Evolutionary conservation across 1,284 basidiomycete genomes (phyloP).

Genomic region (Ustilago vetiveriae): DNA sequence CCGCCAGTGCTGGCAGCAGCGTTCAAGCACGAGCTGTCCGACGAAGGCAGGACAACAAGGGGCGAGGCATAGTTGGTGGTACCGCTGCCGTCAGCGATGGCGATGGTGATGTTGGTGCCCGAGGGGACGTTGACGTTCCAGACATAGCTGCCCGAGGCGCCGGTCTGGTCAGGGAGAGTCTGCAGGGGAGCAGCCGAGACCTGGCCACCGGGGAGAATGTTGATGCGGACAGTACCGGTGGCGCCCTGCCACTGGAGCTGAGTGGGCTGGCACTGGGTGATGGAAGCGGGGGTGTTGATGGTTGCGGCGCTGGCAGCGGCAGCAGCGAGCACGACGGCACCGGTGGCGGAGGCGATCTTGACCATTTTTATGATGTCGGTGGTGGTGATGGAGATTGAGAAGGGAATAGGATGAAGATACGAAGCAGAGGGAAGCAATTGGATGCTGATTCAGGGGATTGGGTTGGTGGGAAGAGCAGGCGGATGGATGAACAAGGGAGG

Average conservation of each 20-base stretch:
- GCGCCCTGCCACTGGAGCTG: slow-evolving; percentile 39
- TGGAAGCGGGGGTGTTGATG: slow-evolving; percentile 44
- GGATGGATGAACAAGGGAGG: not conserved
- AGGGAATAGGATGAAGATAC: not conserved
- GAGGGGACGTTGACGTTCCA: slow-evolving; percentile 64
- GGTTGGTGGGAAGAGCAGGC: not conserved
- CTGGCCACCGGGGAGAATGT: slow-evolving; percentile 39
- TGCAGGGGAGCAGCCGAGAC: slow-evolving; percentile 49
- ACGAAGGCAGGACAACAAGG: slow-evolving; percentile 27
- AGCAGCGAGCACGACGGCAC: slow-evolving; percentile 47
- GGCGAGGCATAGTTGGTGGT: slow-evolving; percentile 45
- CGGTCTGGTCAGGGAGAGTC: slow-evolving; percentile 49
- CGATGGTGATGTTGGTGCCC: slow-evolving; percentile 63
- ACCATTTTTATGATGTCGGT: slow-evolving; percentile 33
- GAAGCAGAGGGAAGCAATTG: slow-evolving; percentile 4
- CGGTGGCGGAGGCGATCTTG: slow-evolving; percentile 43
- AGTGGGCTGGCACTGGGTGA: slow-evolving; percentile 44
- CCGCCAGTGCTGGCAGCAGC: slow-evolving; percentile 13
- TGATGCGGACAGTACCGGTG: slow-evolving; percentile 37
- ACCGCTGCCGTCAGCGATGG: slow-evolving; percentile 60
- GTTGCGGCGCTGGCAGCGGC: slow-evolving; percentile 26
- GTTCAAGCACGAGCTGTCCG: slow-evolving; percentile 45
- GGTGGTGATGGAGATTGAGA: slow-evolving; percentile 5
- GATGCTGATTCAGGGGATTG: slow-evolving; percentile 3
- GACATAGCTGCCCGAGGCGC: slow-evolving; percentile 46